Evolutionary conservation across 2,329 filamentous ascomycete genomes (phyloP).

Genomic region (Ophiostoma perfectum): DNA sequence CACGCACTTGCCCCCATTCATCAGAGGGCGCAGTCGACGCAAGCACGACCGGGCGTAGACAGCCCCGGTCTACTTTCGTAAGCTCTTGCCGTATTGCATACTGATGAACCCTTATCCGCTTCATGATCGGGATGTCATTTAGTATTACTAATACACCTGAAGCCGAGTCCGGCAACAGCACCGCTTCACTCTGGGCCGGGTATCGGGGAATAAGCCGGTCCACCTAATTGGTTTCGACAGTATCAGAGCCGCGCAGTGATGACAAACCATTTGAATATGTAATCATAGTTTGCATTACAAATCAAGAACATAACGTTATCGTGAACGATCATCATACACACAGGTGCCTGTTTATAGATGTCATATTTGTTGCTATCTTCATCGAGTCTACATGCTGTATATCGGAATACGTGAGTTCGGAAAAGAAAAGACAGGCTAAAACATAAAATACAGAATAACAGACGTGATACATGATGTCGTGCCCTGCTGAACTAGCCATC

Average conservation of each 20-base stretch:
- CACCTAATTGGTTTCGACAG: neutral
- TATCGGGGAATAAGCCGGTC: neutral
- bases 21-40: too few relatives aligned
- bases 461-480: neutral
- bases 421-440: neutral
- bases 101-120: too few relatives aligned
- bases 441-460: neutral
- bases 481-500: neutral
- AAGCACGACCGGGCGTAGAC: too few relatives aligned
- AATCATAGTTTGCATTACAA: neutral
- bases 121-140: too few relatives aligned
- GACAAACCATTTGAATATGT: neutral
- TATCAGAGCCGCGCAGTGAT: neutral
- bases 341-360: slow-evolving; percentile 2
- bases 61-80: too few relatives aligned
- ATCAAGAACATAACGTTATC: neutral
- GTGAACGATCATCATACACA: neutral
- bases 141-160: neutral
- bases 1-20: too few relatives aligned
- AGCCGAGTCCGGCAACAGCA: neutral
- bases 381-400: neutral
- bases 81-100: too few relatives aligned
- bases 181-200: neutral
- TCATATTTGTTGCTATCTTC: slow-evolving; percentile 2
- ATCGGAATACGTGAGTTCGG: neutral